Conservation (phyloP, 108 stramenopile genomes). For the Licmophora abbreviata region DNA sequence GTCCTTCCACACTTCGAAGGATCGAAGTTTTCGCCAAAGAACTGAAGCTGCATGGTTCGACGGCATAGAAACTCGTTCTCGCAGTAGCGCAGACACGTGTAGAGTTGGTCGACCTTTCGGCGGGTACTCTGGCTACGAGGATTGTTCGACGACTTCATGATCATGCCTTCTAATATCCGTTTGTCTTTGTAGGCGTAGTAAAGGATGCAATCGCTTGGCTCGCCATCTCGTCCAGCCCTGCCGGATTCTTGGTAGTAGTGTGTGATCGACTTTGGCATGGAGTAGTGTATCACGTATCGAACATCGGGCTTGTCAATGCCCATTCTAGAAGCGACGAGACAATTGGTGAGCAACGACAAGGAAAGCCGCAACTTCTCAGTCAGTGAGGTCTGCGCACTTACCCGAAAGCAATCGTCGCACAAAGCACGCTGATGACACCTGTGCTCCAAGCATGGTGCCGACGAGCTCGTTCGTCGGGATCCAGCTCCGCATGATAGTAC, state of each 20-base stretch:
- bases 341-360: no score
- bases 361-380: no score
- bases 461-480: constrained; percentile 49
- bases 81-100: constrained; percentile 77
- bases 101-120: constrained; percentile 81
- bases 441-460: constrained; percentile 89
- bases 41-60: constrained; percentile 83
- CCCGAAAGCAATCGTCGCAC: constrained; percentile 93
- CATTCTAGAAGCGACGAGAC: no score
- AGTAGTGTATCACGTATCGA: constrained; percentile 94
- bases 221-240: constrained; percentile 93
- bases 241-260: constrained; percentile 98
- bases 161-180: constrained; percentile 75
- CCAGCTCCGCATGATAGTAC: constrained; percentile 95
- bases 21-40: constrained; percentile 86
- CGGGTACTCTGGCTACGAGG: constrained; percentile 37
- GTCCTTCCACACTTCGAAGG: constrained; percentile 63
- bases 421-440: constrained; percentile 84
- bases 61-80: constrained; percentile 82
- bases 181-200: constrained; percentile 91
- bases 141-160: constrained; percentile 48
- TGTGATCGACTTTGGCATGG: constrained; percentile 97
- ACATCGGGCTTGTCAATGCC: constrained; percentile 72
- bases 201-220: constrained; percentile 88
- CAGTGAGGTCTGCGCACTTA: no score